Conservation (phyloP, 768 basidiomycete genomes). For the Royoungia palumana region DNA sequence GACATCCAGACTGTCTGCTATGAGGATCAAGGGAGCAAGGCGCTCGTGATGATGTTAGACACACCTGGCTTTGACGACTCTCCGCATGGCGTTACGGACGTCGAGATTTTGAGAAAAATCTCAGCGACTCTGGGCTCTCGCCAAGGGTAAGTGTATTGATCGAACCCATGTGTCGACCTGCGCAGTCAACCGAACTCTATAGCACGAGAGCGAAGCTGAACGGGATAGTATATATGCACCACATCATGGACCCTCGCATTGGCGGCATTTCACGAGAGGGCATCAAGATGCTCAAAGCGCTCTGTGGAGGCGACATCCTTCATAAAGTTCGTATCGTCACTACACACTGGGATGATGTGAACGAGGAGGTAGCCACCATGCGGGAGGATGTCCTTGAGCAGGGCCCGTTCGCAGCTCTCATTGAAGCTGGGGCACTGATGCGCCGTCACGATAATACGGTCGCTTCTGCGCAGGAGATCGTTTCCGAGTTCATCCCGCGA, state of each 20-base stretch:
- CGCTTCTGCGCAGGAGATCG: slow-evolving; percentile 21
- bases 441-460: slow-evolving; percentile 36
- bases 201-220: slow-evolving; percentile 31
- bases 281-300: slow-evolving; percentile 40
- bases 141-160: too few species aligned
- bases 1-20: too few species aligned
- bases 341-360: slow-evolving; percentile 44
- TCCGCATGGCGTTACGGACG: too few species aligned
- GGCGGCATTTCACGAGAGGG: slow-evolving; percentile 40
- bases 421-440: slow-evolving; percentile 41
- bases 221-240: slow-evolving; percentile 46
- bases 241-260: slow-evolving; percentile 41
- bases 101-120: too few species aligned
- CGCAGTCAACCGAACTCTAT: neutral
- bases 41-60: too few species aligned
- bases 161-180: neutral
- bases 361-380: slow-evolving; percentile 17
- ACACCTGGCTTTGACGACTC: too few species aligned
- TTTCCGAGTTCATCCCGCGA: too few species aligned
- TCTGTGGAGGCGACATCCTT: slow-evolving; percentile 44
- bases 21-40: too few species aligned
- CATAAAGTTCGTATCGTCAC: slow-evolving; percentile 44
- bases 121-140: too few species aligned
- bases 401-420: slow-evolving; percentile 41
- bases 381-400: slow-evolving; percentile 31